Evolutionary conservation across 1,284 basidiomycete species (phyloP).

Genomic region (Chiua sp.): DNA sequence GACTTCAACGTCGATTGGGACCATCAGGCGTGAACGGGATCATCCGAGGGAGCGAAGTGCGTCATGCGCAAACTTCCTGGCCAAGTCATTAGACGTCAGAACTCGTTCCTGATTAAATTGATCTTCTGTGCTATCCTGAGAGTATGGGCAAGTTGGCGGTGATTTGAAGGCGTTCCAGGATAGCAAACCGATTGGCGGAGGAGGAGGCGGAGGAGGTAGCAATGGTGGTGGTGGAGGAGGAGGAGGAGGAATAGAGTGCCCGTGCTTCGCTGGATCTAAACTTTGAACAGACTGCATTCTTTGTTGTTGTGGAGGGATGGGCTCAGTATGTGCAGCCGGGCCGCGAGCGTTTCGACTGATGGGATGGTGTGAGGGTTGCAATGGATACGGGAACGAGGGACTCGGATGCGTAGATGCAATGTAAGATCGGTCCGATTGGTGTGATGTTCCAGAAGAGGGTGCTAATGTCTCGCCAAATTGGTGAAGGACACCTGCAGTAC

Average conservation of each 20-base stretch:
- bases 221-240: background rate
- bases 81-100: constrained; percentile 12
- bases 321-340: background rate
- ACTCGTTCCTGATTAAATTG: constrained; percentile 9
- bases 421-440: constrained; percentile 1
- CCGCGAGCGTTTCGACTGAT: constrained; percentile 1
- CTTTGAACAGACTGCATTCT: background rate
- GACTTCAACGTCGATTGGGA: constrained; percentile 42
- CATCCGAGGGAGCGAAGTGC: constrained; percentile 9
- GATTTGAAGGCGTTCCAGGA: background rate
- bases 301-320: background rate
- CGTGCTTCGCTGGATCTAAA: constrained; percentile 6
- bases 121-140: constrained; percentile 7
- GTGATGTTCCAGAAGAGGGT: background rate
- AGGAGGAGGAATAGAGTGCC: background rate
- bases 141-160: constrained; percentile 1
- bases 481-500: background rate
- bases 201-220: background rate
- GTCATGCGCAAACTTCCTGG: constrained; percentile 10
- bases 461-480: constrained; percentile 1
- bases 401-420: background rate
- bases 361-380: background rate
- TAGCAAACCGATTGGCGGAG: background rate
- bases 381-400: background rate
- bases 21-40: constrained; percentile 3